Base-by-base conservation (phyloP, 2,329 filamentous ascomycete genomes). In the Fusarium sp. region DNA sequence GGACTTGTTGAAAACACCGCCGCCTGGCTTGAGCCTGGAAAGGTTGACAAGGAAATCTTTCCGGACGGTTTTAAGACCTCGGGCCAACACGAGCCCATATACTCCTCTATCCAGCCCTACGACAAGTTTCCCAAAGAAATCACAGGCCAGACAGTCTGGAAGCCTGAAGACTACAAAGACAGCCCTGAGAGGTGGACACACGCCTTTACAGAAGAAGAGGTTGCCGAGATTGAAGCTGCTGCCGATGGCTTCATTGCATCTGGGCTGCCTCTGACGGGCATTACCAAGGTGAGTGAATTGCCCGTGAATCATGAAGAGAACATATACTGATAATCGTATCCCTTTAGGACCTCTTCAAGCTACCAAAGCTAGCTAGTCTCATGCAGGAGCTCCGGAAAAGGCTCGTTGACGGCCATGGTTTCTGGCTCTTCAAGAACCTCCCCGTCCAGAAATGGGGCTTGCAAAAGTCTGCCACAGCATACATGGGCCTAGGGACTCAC, bases 381-480 rank as follows among this genome's bases (percentile, higher is more conserved):
- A 78, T 85, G 34, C 51, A 67, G 13, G 46, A 64, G 15, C 73
- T 83, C 4, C 80, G 82, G 23, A 66, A 77, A 7, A 80, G 83
- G 63, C 78, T 85, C 31, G 80, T 96, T 53, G 89, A 96, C 77
- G 94, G 93, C 68, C 95, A 95, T 75, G 94, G 94, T 12, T 97
- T 97, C 82, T 91, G 95, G 69, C 86, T 97, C n/a, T 95, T 96
- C 85, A 95, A 95, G 79, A 91, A 91, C 62, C 90, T 97, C 76
- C 94, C 93, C 1, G 92, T 94, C 1, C 76, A 87, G 34, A 77
- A 87, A 81, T 97, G 94, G 94, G 90, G 91, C 1, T 87, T 89
- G 59, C 87, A 90, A 78, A 97, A 96, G 82, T 92, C 89, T 6
- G 93, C 93, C 2, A 89, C 94, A 7, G 93, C 91, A 11, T 96